Conservation (phyloP, 2,329 filamentous ascomycete species). For the Fusarium siculi region DNA sequence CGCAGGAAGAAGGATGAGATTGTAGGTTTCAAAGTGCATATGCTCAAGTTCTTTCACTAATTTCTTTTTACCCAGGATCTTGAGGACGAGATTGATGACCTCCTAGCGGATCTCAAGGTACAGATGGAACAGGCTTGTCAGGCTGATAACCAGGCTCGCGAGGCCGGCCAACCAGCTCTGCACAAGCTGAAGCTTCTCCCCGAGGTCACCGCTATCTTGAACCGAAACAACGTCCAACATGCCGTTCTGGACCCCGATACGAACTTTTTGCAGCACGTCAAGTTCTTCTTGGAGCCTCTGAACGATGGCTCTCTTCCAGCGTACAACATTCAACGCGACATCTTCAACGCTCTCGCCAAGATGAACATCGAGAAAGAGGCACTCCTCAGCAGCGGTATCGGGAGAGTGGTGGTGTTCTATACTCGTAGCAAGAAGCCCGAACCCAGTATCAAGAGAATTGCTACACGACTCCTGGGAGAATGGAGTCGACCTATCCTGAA, state of each 20-base stretch:
- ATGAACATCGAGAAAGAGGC: slow-evolving; percentile 92
- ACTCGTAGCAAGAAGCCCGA: slow-evolving; percentile 94
- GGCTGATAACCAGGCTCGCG: slow-evolving; percentile 84
- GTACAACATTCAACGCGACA: slow-evolving; percentile 96
- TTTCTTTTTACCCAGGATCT: slow-evolving; percentile 70
- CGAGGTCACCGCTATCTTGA: slow-evolving; percentile 87
- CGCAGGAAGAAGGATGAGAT: slow-evolving; percentile 88
- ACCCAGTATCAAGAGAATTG: slow-evolving; percentile 88
- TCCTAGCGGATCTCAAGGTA: slow-evolving; percentile 87
- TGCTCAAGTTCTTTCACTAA: slow-evolving; percentile 30
- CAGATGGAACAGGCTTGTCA: slow-evolving; percentile 92
- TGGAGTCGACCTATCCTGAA: slow-evolving; percentile 97
- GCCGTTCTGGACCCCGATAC: slow-evolving; percentile 93
- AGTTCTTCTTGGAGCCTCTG: slow-evolving; percentile 96
- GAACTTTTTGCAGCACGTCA: slow-evolving; percentile 93
- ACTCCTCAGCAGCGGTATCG: slow-evolving; percentile 89
- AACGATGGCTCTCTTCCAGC: slow-evolving; percentile 94
- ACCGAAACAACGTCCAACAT: slow-evolving; percentile 86
- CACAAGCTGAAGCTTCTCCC: slow-evolving; percentile 95
- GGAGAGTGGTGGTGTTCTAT: slow-evolving; percentile 97
- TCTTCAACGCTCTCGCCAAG: slow-evolving; percentile 82
- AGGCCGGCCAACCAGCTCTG: slow-evolving; percentile 81
- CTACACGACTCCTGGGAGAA: slow-evolving; percentile 90
- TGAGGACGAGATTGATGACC: slow-evolving; percentile 88
- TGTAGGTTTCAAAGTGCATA: slow-evolving; percentile 60